Base-by-base conservation (phyloP, 345 rosid species). In the Euphorbia lathyris region DNA sequence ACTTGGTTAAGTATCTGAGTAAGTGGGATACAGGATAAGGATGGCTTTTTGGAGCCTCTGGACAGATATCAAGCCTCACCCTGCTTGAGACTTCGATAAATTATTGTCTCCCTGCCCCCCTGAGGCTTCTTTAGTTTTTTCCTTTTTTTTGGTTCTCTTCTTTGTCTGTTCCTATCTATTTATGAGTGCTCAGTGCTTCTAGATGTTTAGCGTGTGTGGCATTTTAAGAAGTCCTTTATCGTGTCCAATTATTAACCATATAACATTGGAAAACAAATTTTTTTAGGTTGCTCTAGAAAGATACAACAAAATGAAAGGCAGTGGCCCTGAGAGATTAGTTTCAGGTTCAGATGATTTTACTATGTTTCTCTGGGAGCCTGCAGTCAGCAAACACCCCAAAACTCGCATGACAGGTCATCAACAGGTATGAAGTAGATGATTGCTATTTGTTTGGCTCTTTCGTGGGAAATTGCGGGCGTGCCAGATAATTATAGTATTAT, bases 281-380 rank as follows among this genome's bases (percentile, higher is more conserved):
- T 63, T 62, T 30, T n/a, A 90, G 97, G 97, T 79, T 69, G 95
- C 97, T 26, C 76, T 90, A 67, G 90, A 90, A 69, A 86, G 93
- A 76, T 90, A 91, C 88, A 83, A 88, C 72, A 85, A 88, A 80
- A 80, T 87, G 84, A 94, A 84, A 74, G 96, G 97, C 63, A 80
- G 72, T 62, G 83, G 87, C 45, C 93, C 96, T 73, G 97, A 94
- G 84, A 85, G 97, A 82, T 83, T 91, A 78, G 97, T 94, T 50
- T 91, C 97, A 48, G 98, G 97, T 58, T 94, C 97, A 73, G 97
- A 94, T 82, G 98, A 93, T 85, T 86, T 81, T 75, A 93, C 98
- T 5, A 88, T 93, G 98, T 88, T 93, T 66, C 94, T 94, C 27
- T 94, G 97, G 98, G 97, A 94, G 62, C 98, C 96, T 65, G 80